Base-by-base conservation (phyloP, 1,139 yeast species). In the Tardiomyces depauwii region DNA sequence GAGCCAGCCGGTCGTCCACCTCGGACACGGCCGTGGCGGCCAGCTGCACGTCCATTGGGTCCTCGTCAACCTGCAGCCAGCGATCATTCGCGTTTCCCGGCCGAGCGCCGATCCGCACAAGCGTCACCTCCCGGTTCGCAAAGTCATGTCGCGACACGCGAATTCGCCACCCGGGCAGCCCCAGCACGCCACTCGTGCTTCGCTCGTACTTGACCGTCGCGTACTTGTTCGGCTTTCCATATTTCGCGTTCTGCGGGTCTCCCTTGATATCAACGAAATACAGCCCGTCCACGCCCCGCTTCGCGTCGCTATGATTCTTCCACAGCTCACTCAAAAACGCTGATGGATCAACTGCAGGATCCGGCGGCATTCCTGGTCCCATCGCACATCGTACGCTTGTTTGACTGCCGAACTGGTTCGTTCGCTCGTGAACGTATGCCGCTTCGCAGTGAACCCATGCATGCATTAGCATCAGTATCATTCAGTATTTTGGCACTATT, bases 161-260 rank as follows among this genome's bases (percentile, higher is more conserved):
- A 28, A 42, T 42, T 41, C 30, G 42, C 18, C 39, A 18, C 14
- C 27, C 18, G 13, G 45, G 30, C n/a, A 42, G 39, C n/a, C 44
- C 51, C 40, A 44, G 39, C 4, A 46, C 45, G 19, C 33, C 33
- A 11, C 41, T 40, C 5, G 49, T 43, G 18, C 33, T 48, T 14
- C 54, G 40, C 23, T 41, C 21, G 39, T 51, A 51, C 23, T 38
- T 41, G 19, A 52, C 53, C 6, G 49, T 39, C 2, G 42, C 40
- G 25, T 42, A 42, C 30, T 47, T 42, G 33, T 50, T 38, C 2
- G 51, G 50, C 30, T 48, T 45, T n/a, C 47, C 48, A 32, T 45
- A 50, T n/a, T 28, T 33, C 32, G 28, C 14, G 33, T 49, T 48
- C 5, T 47, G 32, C 12, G 21, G 32, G 39, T 51, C 51, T 9